Percentiles rank a stretch among this genome's conserved stretches.
phyloP scores from a whole-genome alignment of 768 basidiomycete genomes.

The Leccinum subgranulosum region DNA sequence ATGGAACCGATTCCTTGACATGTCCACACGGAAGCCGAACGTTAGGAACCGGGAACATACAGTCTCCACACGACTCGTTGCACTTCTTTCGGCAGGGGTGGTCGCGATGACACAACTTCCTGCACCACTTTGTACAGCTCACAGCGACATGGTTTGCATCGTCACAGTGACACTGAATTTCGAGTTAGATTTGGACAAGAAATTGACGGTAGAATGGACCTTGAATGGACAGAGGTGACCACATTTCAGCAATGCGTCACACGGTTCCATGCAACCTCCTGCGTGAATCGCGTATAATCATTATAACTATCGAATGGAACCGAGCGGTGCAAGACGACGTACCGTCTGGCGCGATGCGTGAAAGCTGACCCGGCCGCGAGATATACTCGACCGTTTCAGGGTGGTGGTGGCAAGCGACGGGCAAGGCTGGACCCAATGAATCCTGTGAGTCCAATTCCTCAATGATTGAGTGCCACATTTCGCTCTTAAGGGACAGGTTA shows the following conservation, averaged over 20 bases:
- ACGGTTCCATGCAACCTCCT: conserved; percentile 65
- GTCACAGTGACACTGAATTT: conserved; percentile 56
- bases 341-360: conserved; percentile 56
- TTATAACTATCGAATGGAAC: not conserved
- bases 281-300: not conserved
- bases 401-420: conserved; percentile 57
- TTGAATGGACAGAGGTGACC: conserved; percentile 66
- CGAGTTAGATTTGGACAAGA: not conserved
- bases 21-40: conserved; percentile 62
- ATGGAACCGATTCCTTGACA: conserved; percentile 38
- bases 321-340: not conserved
- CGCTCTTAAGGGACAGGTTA: conserved; percentile 46
- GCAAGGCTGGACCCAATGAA: conserved; percentile 49
- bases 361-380: conserved; percentile 50
- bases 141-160: conserved; percentile 50
- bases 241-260: conserved; percentile 50
- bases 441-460: conserved; percentile 51
- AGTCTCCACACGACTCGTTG: conserved; percentile 49
- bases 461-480: conserved; percentile 58
- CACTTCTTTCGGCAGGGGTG: conserved; percentile 62
- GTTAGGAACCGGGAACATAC: conserved; percentile 43
- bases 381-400: conserved; percentile 40
- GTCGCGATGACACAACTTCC: conserved; percentile 46
- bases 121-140: conserved; percentile 47
- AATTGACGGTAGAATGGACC: conserved; percentile 28